phyloP scores from a whole-genome alignment of 1,284 basidiomycete genomes.

The Sutorius eximius region DNA sequence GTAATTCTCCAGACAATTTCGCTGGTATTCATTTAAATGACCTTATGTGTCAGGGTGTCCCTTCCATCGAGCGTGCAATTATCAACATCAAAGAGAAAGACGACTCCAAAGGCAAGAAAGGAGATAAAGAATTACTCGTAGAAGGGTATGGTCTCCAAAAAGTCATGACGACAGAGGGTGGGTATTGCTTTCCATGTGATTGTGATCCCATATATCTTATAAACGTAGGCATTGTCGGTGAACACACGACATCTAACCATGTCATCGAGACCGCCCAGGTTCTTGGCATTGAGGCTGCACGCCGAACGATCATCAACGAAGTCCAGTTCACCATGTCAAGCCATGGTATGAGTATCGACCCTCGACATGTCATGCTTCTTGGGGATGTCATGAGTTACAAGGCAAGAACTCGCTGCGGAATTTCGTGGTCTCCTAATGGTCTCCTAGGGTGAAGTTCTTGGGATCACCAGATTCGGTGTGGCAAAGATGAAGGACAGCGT shows the following conservation, averaged over 20 bases:
- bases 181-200: constrained; percentile 14
- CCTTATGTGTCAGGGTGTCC: constrained; percentile 61
- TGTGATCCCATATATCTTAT: neutral
- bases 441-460: constrained; percentile 88
- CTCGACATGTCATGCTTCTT: constrained; percentile 97
- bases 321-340: constrained; percentile 97
- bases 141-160: constrained; percentile 98
- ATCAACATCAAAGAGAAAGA: constrained; percentile 90
- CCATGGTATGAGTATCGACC: constrained; percentile 99
- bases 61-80: constrained; percentile 84
- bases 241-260: constrained; percentile 93
- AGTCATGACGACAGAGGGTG: constrained; percentile 97
- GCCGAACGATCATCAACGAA: constrained; percentile 94
- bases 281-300: constrained; percentile 95
- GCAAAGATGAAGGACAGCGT: constrained; percentile 99
- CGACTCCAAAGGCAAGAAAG: constrained; percentile 72
- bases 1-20: constrained; percentile 37
- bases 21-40: neutral
- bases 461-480: constrained; percentile 99
- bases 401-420: constrained; percentile 41
- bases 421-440: neutral
- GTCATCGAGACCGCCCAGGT: constrained; percentile 96
- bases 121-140: constrained; percentile 85
- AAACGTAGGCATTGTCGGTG: constrained; percentile 80
- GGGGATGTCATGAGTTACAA: constrained; percentile 99